A percentile compares a stretch with the other conserved stretches of the same genome.
These are phyloP conservation scores for Hapsidospora chrysogenum DNA, from an alignment of 495 filamentous ascomycete species.

Conservation along the genomic window DNA sequence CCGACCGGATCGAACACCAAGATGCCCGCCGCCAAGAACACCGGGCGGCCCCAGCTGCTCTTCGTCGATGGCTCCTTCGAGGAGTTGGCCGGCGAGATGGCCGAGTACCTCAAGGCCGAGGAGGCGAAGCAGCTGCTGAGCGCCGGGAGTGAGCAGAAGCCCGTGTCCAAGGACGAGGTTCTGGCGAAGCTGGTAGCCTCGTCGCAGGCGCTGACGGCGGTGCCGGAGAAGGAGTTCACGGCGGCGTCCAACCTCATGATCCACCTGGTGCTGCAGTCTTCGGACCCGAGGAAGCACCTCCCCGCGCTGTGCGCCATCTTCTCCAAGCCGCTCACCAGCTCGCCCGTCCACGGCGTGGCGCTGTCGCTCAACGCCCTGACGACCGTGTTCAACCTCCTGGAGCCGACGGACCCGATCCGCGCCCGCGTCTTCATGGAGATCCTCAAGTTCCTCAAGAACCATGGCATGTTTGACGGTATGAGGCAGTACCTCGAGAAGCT, in stretches of 20 bases:
- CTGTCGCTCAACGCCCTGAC: conserved; percentile 77
- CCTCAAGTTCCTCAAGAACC: conserved; percentile 55
- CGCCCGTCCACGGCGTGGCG: conserved; percentile 65
- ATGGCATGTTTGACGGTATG: conserved; percentile 61
- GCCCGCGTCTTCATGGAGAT: conserved; percentile 83
- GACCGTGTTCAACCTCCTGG: conserved; percentile 92
- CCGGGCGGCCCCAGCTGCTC: conserved; percentile 29
- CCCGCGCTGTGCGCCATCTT: conserved; percentile 76
- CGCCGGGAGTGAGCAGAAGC: conserved; percentile 29
- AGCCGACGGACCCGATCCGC: conserved; percentile 52
- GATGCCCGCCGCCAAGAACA: conserved; percentile 7
- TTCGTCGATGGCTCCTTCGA: conserved; percentile 85
- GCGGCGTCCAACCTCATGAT: conserved; percentile 91
- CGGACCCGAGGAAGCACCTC: conserved; percentile 69
- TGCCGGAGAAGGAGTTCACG: conserved; percentile 90
- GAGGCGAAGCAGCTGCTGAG: conserved; percentile 59
- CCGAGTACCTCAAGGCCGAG: conserved; percentile 58
- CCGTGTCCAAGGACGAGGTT: conserved; percentile 55
- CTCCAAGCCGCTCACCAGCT: conserved; percentile 68
- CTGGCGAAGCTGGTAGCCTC: conserved; percentile 75
- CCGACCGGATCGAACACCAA: no score
- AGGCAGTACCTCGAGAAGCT: conserved; percentile 63
- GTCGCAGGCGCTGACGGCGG: conserved; percentile 51
- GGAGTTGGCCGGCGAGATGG: conserved; percentile 79
- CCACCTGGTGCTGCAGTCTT: conserved; percentile 73